Percentiles rank a stretch among this genome's conserved stretches.
Evolutionary conservation across 768 basidiomycete genomes (phyloP).

Genomic region (Phaeotremella skinneri): DNA sequence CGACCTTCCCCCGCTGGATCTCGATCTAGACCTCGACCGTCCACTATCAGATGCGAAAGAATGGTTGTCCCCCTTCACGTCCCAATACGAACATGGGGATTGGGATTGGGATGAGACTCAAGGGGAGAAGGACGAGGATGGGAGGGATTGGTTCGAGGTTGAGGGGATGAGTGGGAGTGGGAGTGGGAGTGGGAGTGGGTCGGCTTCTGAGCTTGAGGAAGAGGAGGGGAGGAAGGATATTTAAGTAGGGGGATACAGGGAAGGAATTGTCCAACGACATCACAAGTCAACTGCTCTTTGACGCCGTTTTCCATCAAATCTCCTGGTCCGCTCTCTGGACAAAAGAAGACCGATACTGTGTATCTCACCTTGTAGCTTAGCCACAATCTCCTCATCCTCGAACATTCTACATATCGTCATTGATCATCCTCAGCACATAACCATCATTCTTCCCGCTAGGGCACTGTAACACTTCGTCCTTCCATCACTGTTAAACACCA

Average conservation of each 20-base stretch:
- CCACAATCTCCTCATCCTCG: too few species aligned
- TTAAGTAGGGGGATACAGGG: too few species aligned
- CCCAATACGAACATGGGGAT: constrained; percentile 14
- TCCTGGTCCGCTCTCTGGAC: too few species aligned
- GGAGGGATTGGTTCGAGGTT: constrained; percentile 8
- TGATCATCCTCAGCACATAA: too few species aligned
- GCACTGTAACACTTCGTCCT: too few species aligned
- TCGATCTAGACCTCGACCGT: neutral
- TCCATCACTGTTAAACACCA: constrained; percentile 4
- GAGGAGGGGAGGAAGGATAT: constrained; percentile 9
- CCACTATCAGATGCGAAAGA: constrained; percentile 1
- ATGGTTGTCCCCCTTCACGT: constrained; percentile 12
- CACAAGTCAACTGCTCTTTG: too few species aligned
- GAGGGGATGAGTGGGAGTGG: constrained; percentile 4
- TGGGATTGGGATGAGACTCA: constrained; percentile 17
- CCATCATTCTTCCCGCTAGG: too few species aligned
- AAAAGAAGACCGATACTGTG: too few species aligned
- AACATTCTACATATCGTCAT: too few species aligned
- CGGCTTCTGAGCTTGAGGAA: neutral
- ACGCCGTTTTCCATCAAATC: too few species aligned
- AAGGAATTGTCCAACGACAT: too few species aligned
- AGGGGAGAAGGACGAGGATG: constrained; percentile 5
- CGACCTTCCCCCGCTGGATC: constrained; percentile 10
- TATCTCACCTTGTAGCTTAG: too few species aligned
- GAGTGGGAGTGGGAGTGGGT: constrained; percentile 4